Evolutionary conservation across 2,329 filamentous ascomycete genomes (phyloP).

Genomic region (Truncatella angustata): DNA sequence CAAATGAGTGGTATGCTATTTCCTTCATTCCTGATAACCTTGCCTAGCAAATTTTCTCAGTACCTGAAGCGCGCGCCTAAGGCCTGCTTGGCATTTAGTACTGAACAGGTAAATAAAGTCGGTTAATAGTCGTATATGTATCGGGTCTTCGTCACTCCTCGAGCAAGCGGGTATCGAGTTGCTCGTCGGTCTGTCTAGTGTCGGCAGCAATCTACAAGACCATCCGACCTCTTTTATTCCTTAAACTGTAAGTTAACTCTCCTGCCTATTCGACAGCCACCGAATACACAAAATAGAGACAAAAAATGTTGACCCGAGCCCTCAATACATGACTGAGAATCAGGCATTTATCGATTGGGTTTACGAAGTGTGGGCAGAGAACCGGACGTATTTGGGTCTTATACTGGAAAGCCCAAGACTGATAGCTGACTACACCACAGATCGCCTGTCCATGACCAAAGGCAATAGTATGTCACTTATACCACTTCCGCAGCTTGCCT

Average conservation of each 20-base stretch:
- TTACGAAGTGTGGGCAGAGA: background rate
- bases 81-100: background rate
- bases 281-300: background rate
- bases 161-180: conserved; percentile 6
- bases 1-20: background rate
- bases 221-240: conserved; percentile 1
- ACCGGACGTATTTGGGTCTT: background rate
- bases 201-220: conserved; percentile 30
- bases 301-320: background rate
- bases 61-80: no score
- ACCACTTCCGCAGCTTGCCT: background rate
- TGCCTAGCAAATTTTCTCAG: no score
- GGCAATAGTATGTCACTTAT: background rate
- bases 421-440: background rate
- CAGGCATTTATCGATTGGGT: background rate
- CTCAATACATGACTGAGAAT: background rate
- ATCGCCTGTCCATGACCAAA: background rate
- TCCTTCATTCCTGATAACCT: background rate
- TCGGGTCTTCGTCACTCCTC: background rate
- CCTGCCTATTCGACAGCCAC: background rate
- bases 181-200: conserved; percentile 26
- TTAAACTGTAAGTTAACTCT: background rate
- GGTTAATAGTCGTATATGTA: background rate
- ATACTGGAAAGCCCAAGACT: background rate
- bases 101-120: background rate